Conservation (phyloP, 495 filamentous ascomycete genomes). For the Penicillium canescens region DNA sequence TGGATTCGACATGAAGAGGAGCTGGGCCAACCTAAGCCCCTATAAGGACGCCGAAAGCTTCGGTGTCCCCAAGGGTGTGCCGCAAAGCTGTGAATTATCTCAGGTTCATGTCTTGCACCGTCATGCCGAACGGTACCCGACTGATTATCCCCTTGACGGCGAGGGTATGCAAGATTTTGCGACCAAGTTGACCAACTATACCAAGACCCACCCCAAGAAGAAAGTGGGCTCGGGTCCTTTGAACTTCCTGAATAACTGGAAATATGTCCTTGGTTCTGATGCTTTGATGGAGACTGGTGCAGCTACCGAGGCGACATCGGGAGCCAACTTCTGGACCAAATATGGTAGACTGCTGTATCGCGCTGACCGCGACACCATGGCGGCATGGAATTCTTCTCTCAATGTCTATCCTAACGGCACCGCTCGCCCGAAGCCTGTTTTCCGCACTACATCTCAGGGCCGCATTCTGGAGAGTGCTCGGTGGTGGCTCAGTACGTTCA, state of each 20-base stretch:
- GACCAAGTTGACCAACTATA: conserved; percentile 47
- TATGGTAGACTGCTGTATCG: conserved; percentile 53
- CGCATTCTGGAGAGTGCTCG: conserved; percentile 50
- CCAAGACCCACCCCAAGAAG: conserved; percentile 28
- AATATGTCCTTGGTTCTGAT: conserved; percentile 44
- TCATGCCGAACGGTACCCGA: conserved; percentile 54
- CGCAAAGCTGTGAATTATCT: conserved; percentile 52
- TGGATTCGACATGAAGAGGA: conserved; percentile 34
- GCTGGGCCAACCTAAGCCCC: conserved; percentile 50
- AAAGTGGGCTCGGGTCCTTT: conserved; percentile 44
- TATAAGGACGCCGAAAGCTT: conserved; percentile 46
- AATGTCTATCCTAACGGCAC: conserved; percentile 47
- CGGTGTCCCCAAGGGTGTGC: conserved; percentile 47
- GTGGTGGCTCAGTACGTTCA: conserved; percentile 40
- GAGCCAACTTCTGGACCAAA: conserved; percentile 51
- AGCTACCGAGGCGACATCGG: conserved; percentile 49
- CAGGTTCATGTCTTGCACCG: conserved; percentile 52
- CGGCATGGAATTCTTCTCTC: conserved; percentile 43
- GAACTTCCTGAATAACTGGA: conserved; percentile 50
- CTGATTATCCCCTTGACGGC: conserved; percentile 39
- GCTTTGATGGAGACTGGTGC: conserved; percentile 49
- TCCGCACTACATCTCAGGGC: conserved; percentile 50
- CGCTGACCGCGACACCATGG: conserved; percentile 36
- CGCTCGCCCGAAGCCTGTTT: conserved; percentile 41
- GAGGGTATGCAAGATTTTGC: conserved; percentile 46